Conservation (phyloP, 768 basidiomycete species). For the Hirschioporus abietinus region DNA sequence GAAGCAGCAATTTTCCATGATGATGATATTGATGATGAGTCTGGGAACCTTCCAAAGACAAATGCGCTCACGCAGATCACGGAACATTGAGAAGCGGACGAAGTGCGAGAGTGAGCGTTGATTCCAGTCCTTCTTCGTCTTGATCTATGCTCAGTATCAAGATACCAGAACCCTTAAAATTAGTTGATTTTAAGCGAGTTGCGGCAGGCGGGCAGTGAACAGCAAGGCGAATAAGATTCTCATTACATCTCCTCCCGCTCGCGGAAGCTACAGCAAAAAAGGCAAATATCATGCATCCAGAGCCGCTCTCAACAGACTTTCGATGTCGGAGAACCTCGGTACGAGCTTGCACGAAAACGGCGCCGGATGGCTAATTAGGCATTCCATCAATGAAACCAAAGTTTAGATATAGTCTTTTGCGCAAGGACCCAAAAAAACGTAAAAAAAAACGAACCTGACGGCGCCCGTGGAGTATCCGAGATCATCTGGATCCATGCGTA, state of each 20-base stretch:
- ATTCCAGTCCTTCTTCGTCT: too few species aligned
- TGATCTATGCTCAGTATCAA: too few species aligned
- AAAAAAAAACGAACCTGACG: background rate
- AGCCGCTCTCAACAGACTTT: background rate
- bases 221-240: background rate
- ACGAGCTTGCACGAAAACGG: background rate
- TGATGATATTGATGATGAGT: too few species aligned
- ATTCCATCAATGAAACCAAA: background rate
- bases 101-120: too few species aligned
- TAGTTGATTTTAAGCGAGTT: too few species aligned
- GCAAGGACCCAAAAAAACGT: background rate
- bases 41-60: too few species aligned
- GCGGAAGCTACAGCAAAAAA: background rate
- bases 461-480: background rate
- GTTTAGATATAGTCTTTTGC: background rate
- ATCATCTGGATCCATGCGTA: background rate
- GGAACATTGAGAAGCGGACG: too few species aligned
- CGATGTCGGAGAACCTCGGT: background rate
- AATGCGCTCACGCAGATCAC: too few species aligned
- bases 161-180: too few species aligned
- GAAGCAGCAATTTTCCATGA: too few species aligned
- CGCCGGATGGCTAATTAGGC: background rate
- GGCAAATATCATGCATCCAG: background rate
- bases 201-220: too few species aligned
- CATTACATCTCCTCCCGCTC: background rate